phyloP scores from a whole-genome alignment of 2,329 filamentous ascomycete genomes.

The Penicillium sp. region DNA sequence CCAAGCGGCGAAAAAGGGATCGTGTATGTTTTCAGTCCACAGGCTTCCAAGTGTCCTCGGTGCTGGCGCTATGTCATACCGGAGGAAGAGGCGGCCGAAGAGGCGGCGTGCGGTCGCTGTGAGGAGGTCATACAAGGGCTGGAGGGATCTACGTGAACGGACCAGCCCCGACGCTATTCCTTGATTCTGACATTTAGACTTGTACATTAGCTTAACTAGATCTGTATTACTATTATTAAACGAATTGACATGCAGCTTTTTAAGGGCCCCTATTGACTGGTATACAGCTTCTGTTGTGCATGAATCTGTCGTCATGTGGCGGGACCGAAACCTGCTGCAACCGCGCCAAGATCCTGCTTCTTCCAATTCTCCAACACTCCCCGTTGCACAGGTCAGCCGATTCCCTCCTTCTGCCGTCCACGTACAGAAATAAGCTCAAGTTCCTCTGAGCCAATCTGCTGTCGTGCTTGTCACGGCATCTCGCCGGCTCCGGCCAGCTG shows the following conservation, averaged over 20 bases:
- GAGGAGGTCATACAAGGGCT: conserved; percentile 63
- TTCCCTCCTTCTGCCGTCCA: not conserved
- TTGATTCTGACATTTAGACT: conserved; percentile 3
- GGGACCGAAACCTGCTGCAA: not conserved
- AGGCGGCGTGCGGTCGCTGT: conserved; percentile 74
- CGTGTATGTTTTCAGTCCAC: conserved; percentile 53
- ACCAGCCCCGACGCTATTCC: conserved; percentile 7
- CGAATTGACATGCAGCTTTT: not conserved
- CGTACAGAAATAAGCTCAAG: conserved; percentile 4
- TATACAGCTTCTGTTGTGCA: not conserved
- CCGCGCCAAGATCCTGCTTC: conserved; percentile 8
- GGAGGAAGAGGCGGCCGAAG: conserved; percentile 50
- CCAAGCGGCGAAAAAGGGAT: conserved; percentile 37
- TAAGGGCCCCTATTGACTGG: not conserved
- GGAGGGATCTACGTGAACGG: conserved; percentile 21
- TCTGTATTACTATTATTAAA: conserved; percentile 14
- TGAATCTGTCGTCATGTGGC: conserved; percentile 18
- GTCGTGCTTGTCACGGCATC: not conserved
- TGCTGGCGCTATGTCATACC: conserved; percentile 88
- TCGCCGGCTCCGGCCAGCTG: not conserved
- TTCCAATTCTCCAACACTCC: not conserved
- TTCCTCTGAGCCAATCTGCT: conserved; percentile 5
- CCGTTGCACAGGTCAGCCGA: not conserved
- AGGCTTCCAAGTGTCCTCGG: conserved; percentile 73
- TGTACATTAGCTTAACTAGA: conserved; percentile 4